These are phyloP conservation scores for Torrubiellomyces zombiae DNA, from an alignment of 2,329 filamentous ascomycete genomes.

Conservation along the genomic window DNA sequence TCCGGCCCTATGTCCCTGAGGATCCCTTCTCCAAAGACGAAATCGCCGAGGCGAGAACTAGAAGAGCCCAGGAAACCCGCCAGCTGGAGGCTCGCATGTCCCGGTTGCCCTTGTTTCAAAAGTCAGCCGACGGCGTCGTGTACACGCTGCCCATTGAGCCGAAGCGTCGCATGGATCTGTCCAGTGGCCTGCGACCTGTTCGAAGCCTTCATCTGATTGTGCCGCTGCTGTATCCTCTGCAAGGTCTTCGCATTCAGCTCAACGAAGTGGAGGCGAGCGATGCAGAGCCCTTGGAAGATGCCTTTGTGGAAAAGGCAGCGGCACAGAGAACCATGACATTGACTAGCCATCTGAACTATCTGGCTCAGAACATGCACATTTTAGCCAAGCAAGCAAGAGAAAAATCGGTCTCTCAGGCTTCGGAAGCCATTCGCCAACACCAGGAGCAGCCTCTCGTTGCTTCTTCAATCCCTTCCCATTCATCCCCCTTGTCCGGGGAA, in stretches of 20 bases:
- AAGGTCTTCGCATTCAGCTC: conserved; percentile 48
- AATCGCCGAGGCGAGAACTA: conserved; percentile 42
- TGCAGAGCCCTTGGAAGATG: conserved; percentile 44
- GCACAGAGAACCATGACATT: conserved; percentile 44
- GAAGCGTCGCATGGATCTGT: conserved; percentile 41
- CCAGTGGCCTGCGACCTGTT: conserved; percentile 40
- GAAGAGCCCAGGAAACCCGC: conserved; percentile 47
- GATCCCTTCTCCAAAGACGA: conserved; percentile 41
- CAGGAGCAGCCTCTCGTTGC: conserved; percentile 3
- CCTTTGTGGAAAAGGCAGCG: conserved; percentile 43
- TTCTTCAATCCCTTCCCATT: conserved; percentile 4
- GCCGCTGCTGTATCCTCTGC: conserved; percentile 54
- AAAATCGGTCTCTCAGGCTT: conserved; percentile 4
- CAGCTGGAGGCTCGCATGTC: conserved; percentile 64
- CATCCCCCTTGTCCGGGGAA: conserved; percentile 24
- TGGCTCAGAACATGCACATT: conserved; percentile 52
- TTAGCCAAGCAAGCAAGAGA: conserved; percentile 39
- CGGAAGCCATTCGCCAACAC: conserved; percentile 1
- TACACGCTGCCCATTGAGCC: conserved; percentile 58
- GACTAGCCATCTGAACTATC: conserved; percentile 59
- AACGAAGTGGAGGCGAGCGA: conserved; percentile 44
- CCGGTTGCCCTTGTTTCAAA: conserved; percentile 47
- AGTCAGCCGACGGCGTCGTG: conserved; percentile 50
- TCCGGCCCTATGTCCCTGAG: conserved; percentile 21
- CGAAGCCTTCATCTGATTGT: conserved; percentile 52